Base-by-base conservation (phyloP, 2,329 filamentous ascomycete genomes). In the Penicillium griseofulvum region DNA sequence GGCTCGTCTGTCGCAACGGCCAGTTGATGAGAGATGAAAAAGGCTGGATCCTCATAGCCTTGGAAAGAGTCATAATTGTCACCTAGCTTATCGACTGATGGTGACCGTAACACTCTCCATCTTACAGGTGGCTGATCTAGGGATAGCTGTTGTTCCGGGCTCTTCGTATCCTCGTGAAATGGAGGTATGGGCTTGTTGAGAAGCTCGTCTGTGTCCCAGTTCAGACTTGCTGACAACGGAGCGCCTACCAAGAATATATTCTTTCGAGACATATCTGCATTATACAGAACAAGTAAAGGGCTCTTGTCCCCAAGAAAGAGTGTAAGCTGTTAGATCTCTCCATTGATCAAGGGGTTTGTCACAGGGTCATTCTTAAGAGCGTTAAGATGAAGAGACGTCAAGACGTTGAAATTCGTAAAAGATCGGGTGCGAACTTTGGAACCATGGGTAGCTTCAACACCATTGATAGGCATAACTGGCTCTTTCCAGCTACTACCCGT, bases 231-330 rank as follows among this genome's bases (percentile, higher is more conserved):
- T 29, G 74, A 67, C 33, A 79, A 71, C 2, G 88, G 88, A n/a
- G 87, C 85, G 24, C 87, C 87, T 51, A 81, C 78, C 52, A 86
- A 71, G 57, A 84, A 78, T 50, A 83, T 78, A 62, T 65, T 60
- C 54, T 64, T 73, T 42, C 42, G 55, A 28, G 68, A 47, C 71
- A 74, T 74, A 4, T 10, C 4, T 33, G n/a, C 6, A n/a, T 31
- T 14, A 4, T 19, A 42, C 12, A 34, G 9, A 28, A n/a, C 26
- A 8, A 9, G 10, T 7, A 11, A 44, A 50, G 14, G 28, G 28
- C 28, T 34, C n/a, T 34, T 33, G 10, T 12, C 31, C 24, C 29
- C n/a, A 8, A n/a, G 19, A 51, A 28, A 45, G 22, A 29, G 8
- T n/a, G 31, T 46, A 29, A 8, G 9, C 12, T 16, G 7, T 9